These are phyloP conservation scores for Aspergillus bertholletiae DNA, from an alignment of 495 filamentous ascomycete genomes.

Conservation along the genomic window DNA sequence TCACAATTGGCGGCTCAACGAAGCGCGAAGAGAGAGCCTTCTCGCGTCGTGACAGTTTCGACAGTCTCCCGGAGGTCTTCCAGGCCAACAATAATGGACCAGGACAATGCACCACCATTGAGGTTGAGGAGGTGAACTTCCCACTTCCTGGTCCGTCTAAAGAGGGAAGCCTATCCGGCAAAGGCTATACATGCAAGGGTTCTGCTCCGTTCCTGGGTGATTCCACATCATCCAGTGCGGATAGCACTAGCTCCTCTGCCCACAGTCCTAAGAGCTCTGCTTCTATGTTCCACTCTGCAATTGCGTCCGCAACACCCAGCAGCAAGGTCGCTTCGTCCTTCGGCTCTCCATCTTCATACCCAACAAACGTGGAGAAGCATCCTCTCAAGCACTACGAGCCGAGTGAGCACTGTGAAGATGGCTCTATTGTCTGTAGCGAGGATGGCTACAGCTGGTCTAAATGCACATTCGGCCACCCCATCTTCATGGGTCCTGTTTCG, in stretches of 20 bases:
- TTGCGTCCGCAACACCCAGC: neutral
- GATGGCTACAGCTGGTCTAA: slow-evolving; percentile 36
- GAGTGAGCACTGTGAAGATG: slow-evolving; percentile 18
- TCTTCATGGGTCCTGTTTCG: slow-evolving; percentile 41
- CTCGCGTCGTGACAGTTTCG: slow-evolving; percentile 31
- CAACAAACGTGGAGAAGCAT: no score
- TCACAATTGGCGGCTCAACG: slow-evolving; percentile 54
- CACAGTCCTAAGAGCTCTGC: neutral
- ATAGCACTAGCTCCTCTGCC: slow-evolving; percentile 1
- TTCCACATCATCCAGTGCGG: slow-evolving; percentile 6
- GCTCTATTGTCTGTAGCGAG: slow-evolving; percentile 35
- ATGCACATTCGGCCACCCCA: slow-evolving; percentile 28
- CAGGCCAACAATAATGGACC: slow-evolving; percentile 61
- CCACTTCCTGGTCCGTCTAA: slow-evolving; percentile 66
- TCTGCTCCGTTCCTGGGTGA: slow-evolving; percentile 23
- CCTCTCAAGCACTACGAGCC: slow-evolving; percentile 11
- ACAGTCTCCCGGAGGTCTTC: slow-evolving; percentile 68
- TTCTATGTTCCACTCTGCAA: neutral
- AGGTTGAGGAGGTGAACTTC: slow-evolving; percentile 54
- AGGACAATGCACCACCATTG: slow-evolving; percentile 50
- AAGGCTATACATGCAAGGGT: slow-evolving; percentile 28
- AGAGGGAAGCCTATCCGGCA: slow-evolving; percentile 29
- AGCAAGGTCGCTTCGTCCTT: neutral
- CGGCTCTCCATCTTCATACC: neutral
- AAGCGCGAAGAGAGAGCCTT: slow-evolving; percentile 24